Percentiles rank a stretch among this genome's conserved stretches.
Conservation (phyloP, 768 basidiomycete species). For the Pleurotus pulmonarius region DNA sequence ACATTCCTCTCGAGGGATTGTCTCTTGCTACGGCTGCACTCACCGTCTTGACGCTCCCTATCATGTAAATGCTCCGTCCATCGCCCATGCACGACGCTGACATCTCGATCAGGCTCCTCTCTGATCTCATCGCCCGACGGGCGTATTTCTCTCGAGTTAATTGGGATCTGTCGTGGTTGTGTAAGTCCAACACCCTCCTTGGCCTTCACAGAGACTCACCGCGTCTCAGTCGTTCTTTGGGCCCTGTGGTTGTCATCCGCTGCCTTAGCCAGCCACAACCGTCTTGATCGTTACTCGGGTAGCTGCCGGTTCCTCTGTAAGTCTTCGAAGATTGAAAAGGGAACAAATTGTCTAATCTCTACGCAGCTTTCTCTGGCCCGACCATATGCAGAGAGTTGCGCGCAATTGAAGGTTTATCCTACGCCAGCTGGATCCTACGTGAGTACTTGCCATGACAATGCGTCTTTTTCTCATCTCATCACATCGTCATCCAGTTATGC, state of each 20-base stretch:
- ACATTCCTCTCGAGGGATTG: constrained; percentile 9
- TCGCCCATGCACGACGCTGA: neutral
- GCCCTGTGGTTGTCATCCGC: constrained; percentile 10
- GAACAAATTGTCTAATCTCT: no score
- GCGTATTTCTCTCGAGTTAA: constrained; percentile 12
- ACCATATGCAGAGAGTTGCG: constrained; percentile 10
- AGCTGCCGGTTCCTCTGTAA: constrained; percentile 8
- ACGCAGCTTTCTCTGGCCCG: neutral
- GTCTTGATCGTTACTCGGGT: constrained; percentile 6
- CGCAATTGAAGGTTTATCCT: constrained; percentile 13
- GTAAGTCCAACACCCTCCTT: constrained; percentile 2
- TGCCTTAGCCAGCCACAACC: constrained; percentile 10
- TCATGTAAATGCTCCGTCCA: constrained; percentile 8
- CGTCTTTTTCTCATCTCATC: neutral
- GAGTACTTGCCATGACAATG: neutral
- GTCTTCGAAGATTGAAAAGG: neutral
- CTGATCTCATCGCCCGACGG: constrained; percentile 10
- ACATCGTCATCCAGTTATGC: constrained; percentile 7
- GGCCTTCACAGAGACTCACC: neutral
- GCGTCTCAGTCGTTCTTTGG: constrained; percentile 11
- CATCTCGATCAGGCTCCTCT: constrained; percentile 8
- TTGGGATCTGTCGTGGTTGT: constrained; percentile 10
- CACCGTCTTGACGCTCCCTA: constrained; percentile 6
- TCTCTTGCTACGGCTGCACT: constrained; percentile 11
- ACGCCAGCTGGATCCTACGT: constrained; percentile 13